phyloP scores from a whole-genome alignment of 192 early-diverging fungal species.

The Jimgerdemannia lactiflua region DNA sequence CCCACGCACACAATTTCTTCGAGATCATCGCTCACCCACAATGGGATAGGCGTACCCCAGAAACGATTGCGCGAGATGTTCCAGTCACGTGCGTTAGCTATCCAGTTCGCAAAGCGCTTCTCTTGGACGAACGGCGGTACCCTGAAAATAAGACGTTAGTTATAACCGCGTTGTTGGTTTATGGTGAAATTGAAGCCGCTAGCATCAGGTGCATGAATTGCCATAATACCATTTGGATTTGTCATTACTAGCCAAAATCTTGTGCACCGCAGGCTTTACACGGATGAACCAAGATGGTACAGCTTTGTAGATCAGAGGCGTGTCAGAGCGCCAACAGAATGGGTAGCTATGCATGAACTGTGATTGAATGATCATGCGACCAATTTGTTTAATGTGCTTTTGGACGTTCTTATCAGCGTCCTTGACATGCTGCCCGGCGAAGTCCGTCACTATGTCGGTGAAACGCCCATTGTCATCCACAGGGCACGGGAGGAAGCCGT shows the following conservation, averaged over 20 bases:
- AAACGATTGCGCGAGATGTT: slow-evolving; percentile 96
- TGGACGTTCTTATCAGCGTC: slow-evolving; percentile 97
- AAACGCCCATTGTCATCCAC: slow-evolving; percentile 85
- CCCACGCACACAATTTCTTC: slow-evolving; percentile 89
- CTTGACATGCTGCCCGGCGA: slow-evolving; percentile 86
- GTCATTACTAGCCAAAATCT: slow-evolving; percentile 84
- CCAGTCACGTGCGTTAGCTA: slow-evolving; percentile 95
- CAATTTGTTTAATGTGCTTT: slow-evolving; percentile 81
- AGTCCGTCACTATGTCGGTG: slow-evolving; percentile 74
- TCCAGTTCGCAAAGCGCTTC: slow-evolving; percentile 98
- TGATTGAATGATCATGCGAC: slow-evolving; percentile 88
- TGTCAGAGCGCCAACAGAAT: slow-evolving; percentile 98
- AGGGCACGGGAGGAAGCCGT: slow-evolving; percentile 87
- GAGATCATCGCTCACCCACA: slow-evolving; percentile 95
- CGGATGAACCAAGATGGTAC: slow-evolving; percentile 98
- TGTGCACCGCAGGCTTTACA: slow-evolving; percentile 79
- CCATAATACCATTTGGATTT: slow-evolving; percentile 74
- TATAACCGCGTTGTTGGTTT: too few relatives aligned
- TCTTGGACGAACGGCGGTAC: slow-evolving; percentile 96
- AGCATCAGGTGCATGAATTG: slow-evolving; percentile 5
- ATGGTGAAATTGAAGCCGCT: slow-evolving; percentile 5
- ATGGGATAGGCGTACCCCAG: slow-evolving; percentile 99
- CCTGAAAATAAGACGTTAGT: slow-evolving; percentile 11
- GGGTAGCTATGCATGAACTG: slow-evolving; percentile 93
- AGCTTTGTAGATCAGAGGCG: slow-evolving; percentile 95